A percentile compares a stretch with the other conserved stretches of the same genome.
These are phyloP conservation scores for Skeletonema marinoi DNA, from an alignment of 108 stramenopile genomes.

Conservation along the genomic window DNA sequence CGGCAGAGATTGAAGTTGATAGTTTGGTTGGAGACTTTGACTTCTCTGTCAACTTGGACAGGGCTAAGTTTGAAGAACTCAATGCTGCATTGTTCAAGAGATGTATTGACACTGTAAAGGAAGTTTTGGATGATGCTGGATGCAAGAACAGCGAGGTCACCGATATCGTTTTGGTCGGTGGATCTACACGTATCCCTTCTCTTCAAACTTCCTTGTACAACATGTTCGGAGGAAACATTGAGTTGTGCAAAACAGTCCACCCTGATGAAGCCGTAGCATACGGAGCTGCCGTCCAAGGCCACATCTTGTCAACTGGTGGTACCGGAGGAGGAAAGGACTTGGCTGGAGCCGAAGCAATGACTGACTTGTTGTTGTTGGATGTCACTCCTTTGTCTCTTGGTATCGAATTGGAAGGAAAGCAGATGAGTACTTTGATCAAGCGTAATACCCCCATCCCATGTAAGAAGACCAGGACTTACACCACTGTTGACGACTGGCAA, in stretches of 20 bases:
- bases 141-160: slow-evolving; percentile 65
- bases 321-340: slow-evolving; percentile 66
- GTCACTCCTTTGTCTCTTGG: slow-evolving; percentile 89
- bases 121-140: slow-evolving; percentile 74
- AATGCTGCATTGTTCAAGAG: slow-evolving; percentile 54
- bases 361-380: slow-evolving; percentile 84
- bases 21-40: slow-evolving; percentile 53
- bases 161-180: slow-evolving; percentile 79
- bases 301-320: slow-evolving; percentile 69
- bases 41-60: slow-evolving; percentile 46
- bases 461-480: slow-evolving; percentile 70
- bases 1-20: slow-evolving; percentile 67
- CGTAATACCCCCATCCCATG: slow-evolving; percentile 77
- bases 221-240: slow-evolving; percentile 70
- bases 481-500: slow-evolving; percentile 79
- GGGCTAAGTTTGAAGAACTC: slow-evolving; percentile 59
- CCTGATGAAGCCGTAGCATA: slow-evolving; percentile 76
- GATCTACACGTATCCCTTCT: slow-evolving; percentile 69
- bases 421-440: slow-evolving; percentile 75
- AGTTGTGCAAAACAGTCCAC: slow-evolving; percentile 74
- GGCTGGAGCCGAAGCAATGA: slow-evolving; percentile 50
- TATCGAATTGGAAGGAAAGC: slow-evolving; percentile 78
- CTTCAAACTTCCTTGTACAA: slow-evolving; percentile 57
- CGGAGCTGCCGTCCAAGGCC: slow-evolving; percentile 80
- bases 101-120: slow-evolving; percentile 79